Conservation (phyloP, 2,329 filamentous ascomycete genomes). For the Xylogone sp. region DNA sequence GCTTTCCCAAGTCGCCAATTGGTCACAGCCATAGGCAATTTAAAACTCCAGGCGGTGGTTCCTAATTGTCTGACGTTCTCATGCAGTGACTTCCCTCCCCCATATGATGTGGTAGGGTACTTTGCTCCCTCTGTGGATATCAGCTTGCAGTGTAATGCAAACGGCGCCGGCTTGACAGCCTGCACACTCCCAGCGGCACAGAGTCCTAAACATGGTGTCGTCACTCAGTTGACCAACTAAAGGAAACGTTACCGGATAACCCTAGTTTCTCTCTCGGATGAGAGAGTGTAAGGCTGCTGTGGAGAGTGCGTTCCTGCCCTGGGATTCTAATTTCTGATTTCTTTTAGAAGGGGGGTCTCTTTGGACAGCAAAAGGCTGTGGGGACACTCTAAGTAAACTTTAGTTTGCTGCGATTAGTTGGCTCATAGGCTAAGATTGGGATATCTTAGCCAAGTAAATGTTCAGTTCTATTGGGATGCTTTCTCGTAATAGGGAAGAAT, state of each 20-base stretch:
- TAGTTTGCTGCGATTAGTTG: no score
- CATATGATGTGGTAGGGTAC: slow-evolving; percentile 15
- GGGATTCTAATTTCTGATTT: no score
- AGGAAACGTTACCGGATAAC: background rate
- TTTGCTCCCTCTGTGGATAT: slow-evolving; percentile 9
- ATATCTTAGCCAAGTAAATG: no score
- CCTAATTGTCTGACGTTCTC: background rate
- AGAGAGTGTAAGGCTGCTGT: no score
- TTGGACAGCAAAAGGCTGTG: no score
- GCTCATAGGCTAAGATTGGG: no score
- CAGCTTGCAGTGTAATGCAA: background rate
- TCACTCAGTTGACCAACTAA: background rate
- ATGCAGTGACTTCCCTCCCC: slow-evolving; percentile 15
- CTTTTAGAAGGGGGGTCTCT: no score
- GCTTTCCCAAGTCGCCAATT: background rate
- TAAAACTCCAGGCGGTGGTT: background rate
- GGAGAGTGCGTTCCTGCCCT: no score
- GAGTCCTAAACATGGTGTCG: background rate
- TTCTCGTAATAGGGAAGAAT: no score
- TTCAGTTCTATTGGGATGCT: no score
- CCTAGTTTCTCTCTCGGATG: no score
- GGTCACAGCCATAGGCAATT: background rate
- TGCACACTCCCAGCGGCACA: background rate
- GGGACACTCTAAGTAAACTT: no score
- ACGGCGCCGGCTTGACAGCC: background rate